These are phyloP conservation scores for Penicillium psychrosexuale DNA, from an alignment of 2,329 filamentous ascomycete genomes.

Conservation along the genomic window DNA sequence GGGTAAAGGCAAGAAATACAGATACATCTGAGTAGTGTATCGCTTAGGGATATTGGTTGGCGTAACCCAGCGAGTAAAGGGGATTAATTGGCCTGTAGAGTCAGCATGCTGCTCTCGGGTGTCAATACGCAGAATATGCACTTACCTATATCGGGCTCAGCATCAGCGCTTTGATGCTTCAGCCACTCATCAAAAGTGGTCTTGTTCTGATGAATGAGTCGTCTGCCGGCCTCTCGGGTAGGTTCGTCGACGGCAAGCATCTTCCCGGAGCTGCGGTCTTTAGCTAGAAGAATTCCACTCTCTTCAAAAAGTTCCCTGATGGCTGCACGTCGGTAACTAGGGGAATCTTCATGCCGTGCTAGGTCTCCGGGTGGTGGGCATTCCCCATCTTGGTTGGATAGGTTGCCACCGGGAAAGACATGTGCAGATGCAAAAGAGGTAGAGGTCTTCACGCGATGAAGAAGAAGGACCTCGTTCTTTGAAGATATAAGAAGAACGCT, in stretches of 20 bases:
- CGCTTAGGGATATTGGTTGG: constrained; percentile 67
- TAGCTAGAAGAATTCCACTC: constrained; percentile 78
- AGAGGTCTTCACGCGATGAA: constrained; percentile 80
- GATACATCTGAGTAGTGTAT: constrained; percentile 95
- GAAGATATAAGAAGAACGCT: constrained; percentile 85
- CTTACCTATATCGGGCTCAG: constrained; percentile 57
- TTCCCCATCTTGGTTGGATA: constrained; percentile 69
- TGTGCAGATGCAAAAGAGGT: constrained; percentile 86
- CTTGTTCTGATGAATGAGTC: constrained; percentile 64
- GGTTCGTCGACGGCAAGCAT: constrained; percentile 60
- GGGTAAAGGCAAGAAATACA: constrained; percentile 77
- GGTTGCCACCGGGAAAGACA: constrained; percentile 89
- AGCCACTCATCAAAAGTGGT: constrained; percentile 67
- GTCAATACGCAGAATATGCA: not conserved
- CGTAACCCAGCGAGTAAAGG: constrained; percentile 92
- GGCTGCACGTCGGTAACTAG: constrained; percentile 74
- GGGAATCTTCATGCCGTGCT: constrained; percentile 65
- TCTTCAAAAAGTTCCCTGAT: constrained; percentile 94
- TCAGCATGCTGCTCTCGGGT: not conserved
- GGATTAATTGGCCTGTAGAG: constrained; percentile 60
- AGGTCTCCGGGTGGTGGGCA: constrained; percentile 51
- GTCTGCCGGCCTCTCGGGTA: constrained; percentile 64
- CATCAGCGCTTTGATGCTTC: constrained; percentile 33
- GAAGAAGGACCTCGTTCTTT: constrained; percentile 78
- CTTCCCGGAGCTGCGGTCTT: constrained; percentile 37